These are phyloP conservation scores for Jimgerdemannia lactiflua DNA, from an alignment of 192 early-diverging fungal genomes.

Conservation along the genomic window DNA sequence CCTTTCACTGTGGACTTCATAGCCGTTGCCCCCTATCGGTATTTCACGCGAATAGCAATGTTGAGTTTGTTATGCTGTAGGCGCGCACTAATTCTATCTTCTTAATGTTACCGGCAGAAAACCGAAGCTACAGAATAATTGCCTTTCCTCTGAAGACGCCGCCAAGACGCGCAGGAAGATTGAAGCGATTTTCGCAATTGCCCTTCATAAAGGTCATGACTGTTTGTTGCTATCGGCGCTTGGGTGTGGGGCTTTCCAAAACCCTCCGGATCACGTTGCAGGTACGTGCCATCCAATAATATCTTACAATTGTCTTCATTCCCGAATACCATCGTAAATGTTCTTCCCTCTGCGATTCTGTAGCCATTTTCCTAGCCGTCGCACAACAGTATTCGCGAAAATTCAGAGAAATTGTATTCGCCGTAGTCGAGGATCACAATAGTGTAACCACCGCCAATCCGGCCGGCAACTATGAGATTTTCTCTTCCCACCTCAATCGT, in stretches of 20 bases:
- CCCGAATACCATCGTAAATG: background rate
- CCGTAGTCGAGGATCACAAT: background rate
- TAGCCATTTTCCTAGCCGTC: background rate
- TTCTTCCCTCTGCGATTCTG: background rate
- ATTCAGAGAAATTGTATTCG: background rate
- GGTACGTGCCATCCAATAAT: background rate
- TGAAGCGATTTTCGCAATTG: constrained; percentile 42
- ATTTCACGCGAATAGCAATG: constrained; percentile 39
- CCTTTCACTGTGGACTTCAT: constrained; percentile 38
- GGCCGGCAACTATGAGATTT: background rate
- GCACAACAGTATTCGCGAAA: background rate
- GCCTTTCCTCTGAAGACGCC: constrained; percentile 41
- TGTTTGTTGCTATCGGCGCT: constrained; percentile 41
- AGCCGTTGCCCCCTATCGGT: constrained; percentile 40
- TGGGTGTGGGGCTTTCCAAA: constrained; percentile 36
- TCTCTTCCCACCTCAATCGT: background rate
- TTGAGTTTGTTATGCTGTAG: constrained; percentile 26
- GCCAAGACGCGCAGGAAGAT: constrained; percentile 43
- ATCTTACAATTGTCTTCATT: background rate
- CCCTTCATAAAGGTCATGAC: constrained; percentile 43
- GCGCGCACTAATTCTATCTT: constrained; percentile 2
- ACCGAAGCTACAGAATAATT: constrained; percentile 21
- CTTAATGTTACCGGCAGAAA: background rate
- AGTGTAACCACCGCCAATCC: background rate
- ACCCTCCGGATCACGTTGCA: constrained; percentile 34